Evolutionary conservation across 768 basidiomycete genomes (phyloP).

Genomic region (Pleurotus tuoliensis): DNA sequence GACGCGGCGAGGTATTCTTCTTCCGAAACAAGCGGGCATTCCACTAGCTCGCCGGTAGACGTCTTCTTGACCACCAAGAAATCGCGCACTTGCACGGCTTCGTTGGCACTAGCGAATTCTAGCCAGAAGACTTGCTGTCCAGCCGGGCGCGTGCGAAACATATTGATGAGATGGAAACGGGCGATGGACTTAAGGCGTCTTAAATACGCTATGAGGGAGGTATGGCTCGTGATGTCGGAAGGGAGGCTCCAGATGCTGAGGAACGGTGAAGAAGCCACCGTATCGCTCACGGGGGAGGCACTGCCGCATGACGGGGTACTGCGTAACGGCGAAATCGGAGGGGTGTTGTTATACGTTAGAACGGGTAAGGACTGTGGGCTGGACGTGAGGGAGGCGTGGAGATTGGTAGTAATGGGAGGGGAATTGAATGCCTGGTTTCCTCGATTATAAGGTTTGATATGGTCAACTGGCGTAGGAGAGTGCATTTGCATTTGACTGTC

Average conservation of each 20-base stretch:
- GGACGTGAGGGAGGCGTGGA: background rate
- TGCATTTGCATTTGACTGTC: background rate
- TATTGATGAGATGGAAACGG: constrained; percentile 4
- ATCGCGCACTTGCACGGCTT: constrained; percentile 2
- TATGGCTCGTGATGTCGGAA: constrained; percentile 1
- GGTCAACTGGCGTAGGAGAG: background rate
- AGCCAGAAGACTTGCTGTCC: constrained; percentile 7
- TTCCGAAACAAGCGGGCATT: constrained; percentile 4
- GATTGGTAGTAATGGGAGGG: background rate
- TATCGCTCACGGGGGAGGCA: background rate
- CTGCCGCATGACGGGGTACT: constrained; percentile 2
- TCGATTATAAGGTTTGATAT: constrained; percentile 3
- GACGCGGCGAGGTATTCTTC: background rate
- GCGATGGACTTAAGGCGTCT: constrained; percentile 5
- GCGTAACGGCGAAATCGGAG: background rate
- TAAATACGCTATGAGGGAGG: constrained; percentile 2
- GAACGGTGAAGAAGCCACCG: background rate
- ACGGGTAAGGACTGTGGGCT: constrained; percentile 6
- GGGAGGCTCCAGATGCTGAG: constrained; percentile 4
- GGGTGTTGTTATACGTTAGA: constrained; percentile 1
- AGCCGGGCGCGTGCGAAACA: constrained; percentile 1
- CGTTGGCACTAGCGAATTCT: background rate
- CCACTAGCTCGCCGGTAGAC: constrained; percentile 3
- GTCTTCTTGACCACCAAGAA: constrained; percentile 6
- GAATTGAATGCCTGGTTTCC: background rate